Conservation (phyloP, 78 protist species). For the Emiliania huxleyi region DNA sequence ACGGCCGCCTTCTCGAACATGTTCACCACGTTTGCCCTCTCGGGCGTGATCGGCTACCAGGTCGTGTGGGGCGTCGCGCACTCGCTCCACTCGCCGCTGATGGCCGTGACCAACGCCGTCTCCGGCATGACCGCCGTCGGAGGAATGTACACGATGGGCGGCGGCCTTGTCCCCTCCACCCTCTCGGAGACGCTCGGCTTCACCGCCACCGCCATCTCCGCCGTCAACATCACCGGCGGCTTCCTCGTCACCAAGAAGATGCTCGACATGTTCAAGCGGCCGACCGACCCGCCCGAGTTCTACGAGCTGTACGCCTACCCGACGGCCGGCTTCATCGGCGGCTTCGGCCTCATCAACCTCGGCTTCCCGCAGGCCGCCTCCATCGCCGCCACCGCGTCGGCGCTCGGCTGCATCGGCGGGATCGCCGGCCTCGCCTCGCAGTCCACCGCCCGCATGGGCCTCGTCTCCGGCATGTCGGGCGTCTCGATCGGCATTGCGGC, state of each 20-base stretch:
- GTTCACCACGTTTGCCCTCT: conserved; percentile 77
- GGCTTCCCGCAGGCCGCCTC: not conserved
- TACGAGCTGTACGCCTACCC: not conserved
- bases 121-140: conserved; percentile 91
- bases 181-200: not conserved
- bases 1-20: conserved; percentile 29
- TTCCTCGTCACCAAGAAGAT: conserved; percentile 92
- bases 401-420: conserved; percentile 31
- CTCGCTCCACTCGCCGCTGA: conserved; percentile 96
- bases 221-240: conserved; percentile 85
- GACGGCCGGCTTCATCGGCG: not conserved
- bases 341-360: not conserved
- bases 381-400: not conserved
- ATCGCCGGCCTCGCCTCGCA: conserved; percentile 35
- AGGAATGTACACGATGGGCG: conserved; percentile 79
- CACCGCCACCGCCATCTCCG: not conserved
- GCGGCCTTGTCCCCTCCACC: conserved; percentile 55
- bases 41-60: conserved; percentile 83
- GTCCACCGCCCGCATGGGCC: conserved; percentile 45
- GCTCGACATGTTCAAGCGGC: conserved; percentile 91
- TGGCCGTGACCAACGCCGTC: conserved; percentile 97
- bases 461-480: conserved; percentile 36
- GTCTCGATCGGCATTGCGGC: conserved; percentile 14
- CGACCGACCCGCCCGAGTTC: conserved; percentile 57
- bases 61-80: conserved; percentile 94